phyloP scores from a whole-genome alignment of 805 yeast genomes.

The Schwanniomyces vanrijiae region DNA sequence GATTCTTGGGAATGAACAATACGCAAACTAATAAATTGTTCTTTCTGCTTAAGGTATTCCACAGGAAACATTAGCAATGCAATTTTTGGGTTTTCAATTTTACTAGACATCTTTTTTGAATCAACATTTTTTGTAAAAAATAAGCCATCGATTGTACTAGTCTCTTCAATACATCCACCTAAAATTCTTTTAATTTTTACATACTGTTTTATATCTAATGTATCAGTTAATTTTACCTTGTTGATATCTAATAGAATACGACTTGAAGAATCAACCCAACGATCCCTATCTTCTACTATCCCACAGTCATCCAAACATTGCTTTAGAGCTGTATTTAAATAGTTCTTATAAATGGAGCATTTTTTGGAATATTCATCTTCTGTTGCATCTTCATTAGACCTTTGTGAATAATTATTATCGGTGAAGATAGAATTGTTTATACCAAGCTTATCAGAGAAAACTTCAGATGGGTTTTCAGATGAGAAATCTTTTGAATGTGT shows the following conservation, averaged over 20 bases:
- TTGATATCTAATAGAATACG: slow-evolving; percentile 56
- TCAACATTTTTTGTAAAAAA: slow-evolving; percentile 85
- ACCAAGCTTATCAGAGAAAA: not conserved
- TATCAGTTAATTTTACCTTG: slow-evolving; percentile 64
- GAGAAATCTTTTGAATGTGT: not conserved
- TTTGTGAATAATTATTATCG: not conserved
- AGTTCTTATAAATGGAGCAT: slow-evolving; percentile 30
- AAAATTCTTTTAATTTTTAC: slow-evolving; percentile 81
- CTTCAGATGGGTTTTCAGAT: not conserved
- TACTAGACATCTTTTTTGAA: slow-evolving; percentile 70
- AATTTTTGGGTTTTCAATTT: slow-evolving; percentile 67
- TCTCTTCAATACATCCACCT: slow-evolving; percentile 68
- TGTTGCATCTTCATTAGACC: not conserved
- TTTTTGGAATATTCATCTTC: slow-evolving; percentile 3
- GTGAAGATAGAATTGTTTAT: not conserved
- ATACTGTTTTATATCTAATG: slow-evolving; percentile 83
- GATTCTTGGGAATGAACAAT: slow-evolving; percentile 84
- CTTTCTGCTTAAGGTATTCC: slow-evolving; percentile 76
- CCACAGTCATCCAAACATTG: slow-evolving; percentile 67
- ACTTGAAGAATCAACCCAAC: slow-evolving; percentile 62
- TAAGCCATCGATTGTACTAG: slow-evolving; percentile 69
- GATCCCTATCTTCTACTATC: slow-evolving; percentile 40
- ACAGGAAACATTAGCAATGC: slow-evolving; percentile 85
- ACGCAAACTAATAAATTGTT: slow-evolving; percentile 77
- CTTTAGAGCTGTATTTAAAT: slow-evolving; percentile 49